Conservation (phyloP, 306 rosid species). For the Amphicarpaea edgeworthii region DNA sequence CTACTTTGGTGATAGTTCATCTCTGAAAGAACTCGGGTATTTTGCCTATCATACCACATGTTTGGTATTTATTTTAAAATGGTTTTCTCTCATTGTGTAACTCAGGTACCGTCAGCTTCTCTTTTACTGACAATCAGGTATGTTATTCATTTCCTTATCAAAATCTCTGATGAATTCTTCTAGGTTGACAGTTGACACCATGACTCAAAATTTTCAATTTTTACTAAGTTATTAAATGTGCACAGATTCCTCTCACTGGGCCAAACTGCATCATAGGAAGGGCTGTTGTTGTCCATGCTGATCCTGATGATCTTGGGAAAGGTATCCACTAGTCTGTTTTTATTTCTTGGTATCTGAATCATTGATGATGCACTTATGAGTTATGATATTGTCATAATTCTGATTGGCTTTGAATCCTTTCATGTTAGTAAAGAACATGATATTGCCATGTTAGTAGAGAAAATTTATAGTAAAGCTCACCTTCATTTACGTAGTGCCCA, state of each 20-base stretch:
- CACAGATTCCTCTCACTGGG: conserved; percentile 91
- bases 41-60: not conserved
- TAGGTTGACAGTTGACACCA: conserved; percentile 27
- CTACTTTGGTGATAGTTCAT: not conserved
- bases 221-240: conserved; percentile 27
- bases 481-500: not conserved
- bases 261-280: conserved; percentile 87
- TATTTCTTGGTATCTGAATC: not conserved
- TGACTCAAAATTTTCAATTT: conserved; percentile 20
- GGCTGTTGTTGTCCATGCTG: conserved; percentile 95
- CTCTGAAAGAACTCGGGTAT: not conserved
- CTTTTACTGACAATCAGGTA: conserved; percentile 79
- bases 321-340: conserved; percentile 55
- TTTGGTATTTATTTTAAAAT: conserved; percentile 39
- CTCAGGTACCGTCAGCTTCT: conserved; percentile 75
- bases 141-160: conserved; percentile 42
- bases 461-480: not conserved
- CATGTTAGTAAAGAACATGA: not conserved
- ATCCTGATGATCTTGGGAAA: conserved; percentile 96
- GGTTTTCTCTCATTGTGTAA: conserved; percentile 46
- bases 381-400: not conserved
- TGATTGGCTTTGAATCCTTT: not conserved
- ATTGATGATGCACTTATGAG: conserved; percentile 7
- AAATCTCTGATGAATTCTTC: conserved; percentile 2
- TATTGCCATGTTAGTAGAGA: not conserved